Conservation (phyloP, 192 early-diverging fungal species). For the Mortierella claussenii region DNA sequence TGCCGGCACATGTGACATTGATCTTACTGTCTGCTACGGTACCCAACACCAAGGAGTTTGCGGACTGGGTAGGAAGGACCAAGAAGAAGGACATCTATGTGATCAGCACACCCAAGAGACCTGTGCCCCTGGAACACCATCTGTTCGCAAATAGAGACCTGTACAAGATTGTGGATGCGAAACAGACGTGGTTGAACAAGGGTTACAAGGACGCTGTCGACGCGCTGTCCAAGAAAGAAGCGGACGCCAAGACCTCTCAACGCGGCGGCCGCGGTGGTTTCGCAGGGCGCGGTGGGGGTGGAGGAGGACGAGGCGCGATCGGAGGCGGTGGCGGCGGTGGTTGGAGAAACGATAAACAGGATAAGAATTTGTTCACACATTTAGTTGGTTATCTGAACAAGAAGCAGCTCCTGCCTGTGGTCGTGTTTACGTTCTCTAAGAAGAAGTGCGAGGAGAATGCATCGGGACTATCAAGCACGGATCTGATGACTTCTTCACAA, state of each 20-base stretch:
- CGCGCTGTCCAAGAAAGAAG: conserved; percentile 71
- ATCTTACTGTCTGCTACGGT: conserved; percentile 97
- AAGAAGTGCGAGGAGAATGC: conserved; percentile 96
- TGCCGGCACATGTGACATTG: conserved; percentile 94
- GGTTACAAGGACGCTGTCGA: conserved; percentile 83
- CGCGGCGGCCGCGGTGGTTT: conserved; percentile 59
- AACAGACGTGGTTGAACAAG: conserved; percentile 68
- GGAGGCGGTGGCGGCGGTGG: conserved; percentile 59
- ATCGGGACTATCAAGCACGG: conserved; percentile 75
- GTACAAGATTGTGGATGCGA: conserved; percentile 89
- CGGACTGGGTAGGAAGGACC: conserved; percentile 98
- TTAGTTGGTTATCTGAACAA: conserved; percentile 81
- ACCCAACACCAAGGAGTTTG: conserved; percentile 98
- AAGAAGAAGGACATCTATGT: conserved; percentile 98
- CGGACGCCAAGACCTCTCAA: conserved; percentile 55
- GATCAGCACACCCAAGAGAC: conserved; percentile 91
- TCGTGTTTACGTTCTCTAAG: conserved; percentile 96
- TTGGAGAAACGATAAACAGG: conserved; percentile 61
- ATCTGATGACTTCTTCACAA: conserved; percentile 76
- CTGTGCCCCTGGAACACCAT: conserved; percentile 95
- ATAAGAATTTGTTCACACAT: conserved; percentile 85
- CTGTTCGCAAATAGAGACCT: conserved; percentile 88
- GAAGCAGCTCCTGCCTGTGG: conserved; percentile 83
- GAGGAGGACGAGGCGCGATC: conserved; percentile 25
- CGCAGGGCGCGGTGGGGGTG: conserved; percentile 58